Conservation (phyloP, 2,329 filamentous ascomycete species). For the Fusarium secorum region DNA sequence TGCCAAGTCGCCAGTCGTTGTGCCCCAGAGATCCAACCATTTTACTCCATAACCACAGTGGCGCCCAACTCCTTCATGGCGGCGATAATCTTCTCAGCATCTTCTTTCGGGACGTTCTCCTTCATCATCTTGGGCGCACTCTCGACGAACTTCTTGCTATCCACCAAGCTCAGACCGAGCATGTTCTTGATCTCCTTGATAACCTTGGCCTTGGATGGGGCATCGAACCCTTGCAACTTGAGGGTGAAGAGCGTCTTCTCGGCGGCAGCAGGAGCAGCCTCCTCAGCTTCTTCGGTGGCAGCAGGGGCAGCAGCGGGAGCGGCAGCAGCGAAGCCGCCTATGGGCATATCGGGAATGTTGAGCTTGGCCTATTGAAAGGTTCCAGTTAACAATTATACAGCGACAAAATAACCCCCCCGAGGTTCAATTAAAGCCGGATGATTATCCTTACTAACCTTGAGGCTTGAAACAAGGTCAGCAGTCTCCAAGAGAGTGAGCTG, state of each 20-base stretch:
- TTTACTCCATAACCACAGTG: constrained; percentile 89
- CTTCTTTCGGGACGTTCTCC: constrained; percentile 98
- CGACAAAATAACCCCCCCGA: not conserved
- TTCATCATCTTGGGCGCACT: constrained; percentile 98
- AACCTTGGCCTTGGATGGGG: constrained; percentile 92
- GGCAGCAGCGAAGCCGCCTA: constrained; percentile 86
- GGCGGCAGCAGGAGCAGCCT: constrained; percentile 85
- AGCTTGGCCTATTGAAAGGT: constrained; percentile 73
- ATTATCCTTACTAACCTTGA: constrained; percentile 74
- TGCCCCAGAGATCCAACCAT: constrained; percentile 17
- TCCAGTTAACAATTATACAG: constrained; percentile 24
- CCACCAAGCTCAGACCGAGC: constrained; percentile 93
- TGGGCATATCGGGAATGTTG: constrained; percentile 97
- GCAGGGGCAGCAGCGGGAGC: constrained; percentile 65
- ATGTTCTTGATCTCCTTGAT: constrained; percentile 99
- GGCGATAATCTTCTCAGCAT: constrained; percentile 97
- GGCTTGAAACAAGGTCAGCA: constrained; percentile 88
- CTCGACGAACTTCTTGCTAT: constrained; percentile 99
- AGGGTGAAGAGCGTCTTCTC: constrained; percentile 98
- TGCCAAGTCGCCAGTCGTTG: constrained; percentile 41
- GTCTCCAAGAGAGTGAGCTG: constrained; percentile 98
- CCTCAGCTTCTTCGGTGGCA: constrained; percentile 81
- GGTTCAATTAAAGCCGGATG: constrained; percentile 16
- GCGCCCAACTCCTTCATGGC: constrained; percentile 93
- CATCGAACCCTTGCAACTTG: constrained; percentile 90